phyloP scores from a whole-genome alignment of 1,284 basidiomycete genomes.

The Fomitopsis palustris region DNA sequence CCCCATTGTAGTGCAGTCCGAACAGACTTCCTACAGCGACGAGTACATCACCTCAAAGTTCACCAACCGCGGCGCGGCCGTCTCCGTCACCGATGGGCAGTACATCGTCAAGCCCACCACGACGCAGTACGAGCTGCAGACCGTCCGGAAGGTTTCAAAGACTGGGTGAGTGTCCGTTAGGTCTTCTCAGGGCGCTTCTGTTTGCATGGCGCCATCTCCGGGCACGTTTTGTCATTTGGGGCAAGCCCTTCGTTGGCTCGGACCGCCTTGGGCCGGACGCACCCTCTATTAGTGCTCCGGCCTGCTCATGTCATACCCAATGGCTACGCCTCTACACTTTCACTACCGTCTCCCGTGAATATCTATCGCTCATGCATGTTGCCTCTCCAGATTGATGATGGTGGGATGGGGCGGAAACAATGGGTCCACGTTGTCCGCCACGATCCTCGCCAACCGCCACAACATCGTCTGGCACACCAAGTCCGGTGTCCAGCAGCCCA shows the following conservation, averaged over 20 bases:
- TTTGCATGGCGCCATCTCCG: not conserved
- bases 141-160: conserved; percentile 82
- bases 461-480: conserved; percentile 96
- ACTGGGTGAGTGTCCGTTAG: conserved; percentile 70
- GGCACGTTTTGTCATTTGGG: not conserved
- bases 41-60: conserved; percentile 84
- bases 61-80: conserved; percentile 79
- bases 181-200: not conserved
- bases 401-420: conserved; percentile 98
- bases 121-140: conserved; percentile 89
- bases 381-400: conserved; percentile 81
- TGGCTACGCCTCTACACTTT: not conserved
- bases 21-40: conserved; percentile 78
- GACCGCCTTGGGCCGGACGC: too few relatives aligned
- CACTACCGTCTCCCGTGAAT: not conserved
- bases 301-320: too few relatives aligned
- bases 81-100: conserved; percentile 67
- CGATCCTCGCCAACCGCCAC: conserved; percentile 95
- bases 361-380: not conserved
- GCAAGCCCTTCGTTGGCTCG: not conserved
- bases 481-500: conserved; percentile 88
- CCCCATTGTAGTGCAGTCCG: conserved; percentile 81
- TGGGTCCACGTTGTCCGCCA: conserved; percentile 91
- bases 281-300: too few relatives aligned
- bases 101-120: conserved; percentile 77